Base-by-base conservation (phyloP, 2,329 filamentous ascomycete species). In the Pestalotiopsis fici region DNA sequence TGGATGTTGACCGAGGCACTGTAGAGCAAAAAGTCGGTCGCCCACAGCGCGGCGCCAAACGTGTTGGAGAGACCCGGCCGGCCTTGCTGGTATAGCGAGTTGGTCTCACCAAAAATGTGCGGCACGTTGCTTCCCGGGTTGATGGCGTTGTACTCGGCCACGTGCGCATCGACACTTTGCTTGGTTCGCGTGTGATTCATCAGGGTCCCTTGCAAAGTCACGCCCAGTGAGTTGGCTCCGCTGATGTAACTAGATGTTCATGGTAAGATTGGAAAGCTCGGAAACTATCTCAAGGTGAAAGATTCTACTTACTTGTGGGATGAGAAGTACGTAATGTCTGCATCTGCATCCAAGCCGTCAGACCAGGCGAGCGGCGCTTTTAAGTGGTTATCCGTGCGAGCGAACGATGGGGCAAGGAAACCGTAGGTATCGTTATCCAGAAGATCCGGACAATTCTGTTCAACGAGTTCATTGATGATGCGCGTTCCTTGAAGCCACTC, bases 31-130 rank as follows among this genome's bases (percentile, higher is more conserved):
- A 90, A 91, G 76, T 91, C 88, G 13, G 90, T 73, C 27, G 82
- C 86, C 89, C 88, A 91, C 21, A 91, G 85, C 11, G 88, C 88
- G 11, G 88, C 89, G 43, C 89, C 89, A 74, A 91, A 91, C 0
- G 87, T 82, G 78, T 91, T 89, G 50, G 87, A 90, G 21, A 91
- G 79, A 0, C 88, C 88, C 0, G 88, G 86, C 5, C 83, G 82
- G 65, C 88, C 89, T 78, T 91, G 81, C 74, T 88, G 87, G 77
- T 87, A 90, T 11, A 91, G 82, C 7, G 86, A 88, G 77, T 91
- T 91, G 62, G 84, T 83, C 78, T 91, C 88, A 68, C 87, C 87
- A 1, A 90, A 79, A 69, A 90, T 86, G 69, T 87, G 87, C 0
- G 86, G 86, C 3, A 85, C 80, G 2, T 72, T 72, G n/a, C 15